A percentile compares a stretch with the other conserved stretches of the same genome.
phyloP scores from a whole-genome alignment of 192 early-diverging fungal species.

The Coemansia sp. region DNA sequence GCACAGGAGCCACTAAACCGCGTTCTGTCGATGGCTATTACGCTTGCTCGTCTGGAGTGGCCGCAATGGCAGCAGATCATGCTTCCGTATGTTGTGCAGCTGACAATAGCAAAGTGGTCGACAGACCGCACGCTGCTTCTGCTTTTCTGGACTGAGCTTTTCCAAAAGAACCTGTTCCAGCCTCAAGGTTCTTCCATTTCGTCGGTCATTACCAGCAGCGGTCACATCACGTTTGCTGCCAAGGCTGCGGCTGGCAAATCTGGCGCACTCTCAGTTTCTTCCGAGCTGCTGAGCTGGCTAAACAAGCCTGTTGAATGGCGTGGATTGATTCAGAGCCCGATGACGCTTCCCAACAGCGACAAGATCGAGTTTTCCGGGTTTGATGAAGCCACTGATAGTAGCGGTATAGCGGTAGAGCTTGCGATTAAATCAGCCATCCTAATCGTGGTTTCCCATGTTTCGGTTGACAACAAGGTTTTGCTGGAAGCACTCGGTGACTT shows the following conservation, averaged over 20 bases:
- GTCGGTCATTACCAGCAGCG: conserved; percentile 31
- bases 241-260: conserved; percentile 1
- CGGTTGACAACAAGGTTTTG: conserved; percentile 23
- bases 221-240: conserved; percentile 38
- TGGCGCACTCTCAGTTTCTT: conserved; percentile 14
- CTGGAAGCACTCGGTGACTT: conserved; percentile 19
- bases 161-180: conserved; percentile 26
- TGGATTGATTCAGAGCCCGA: conserved; percentile 8
- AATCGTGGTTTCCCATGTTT: conserved; percentile 20
- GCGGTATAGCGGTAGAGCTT: background rate
- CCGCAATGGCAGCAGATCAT: conserved; percentile 71
- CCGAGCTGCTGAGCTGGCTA: conserved; percentile 32
- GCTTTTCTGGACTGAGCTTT: conserved; percentile 36
- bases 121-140: conserved; percentile 16
- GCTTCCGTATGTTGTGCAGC: conserved; percentile 64
- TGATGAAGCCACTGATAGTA: background rate
- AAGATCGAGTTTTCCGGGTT: conserved; percentile 26
- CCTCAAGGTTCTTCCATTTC: conserved; percentile 10
- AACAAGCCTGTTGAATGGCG: conserved; percentile 31
- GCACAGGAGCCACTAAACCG: conserved; percentile 18
- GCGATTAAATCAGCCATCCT: conserved; percentile 30
- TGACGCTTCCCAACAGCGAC: conserved; percentile 23
- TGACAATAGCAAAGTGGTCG: conserved; percentile 27
- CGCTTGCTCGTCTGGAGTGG: conserved; percentile 72
- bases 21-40: conserved; percentile 68